Conservation (phyloP, 2,329 filamentous ascomycete genomes). For the Arthrinium phaeospermum region DNA sequence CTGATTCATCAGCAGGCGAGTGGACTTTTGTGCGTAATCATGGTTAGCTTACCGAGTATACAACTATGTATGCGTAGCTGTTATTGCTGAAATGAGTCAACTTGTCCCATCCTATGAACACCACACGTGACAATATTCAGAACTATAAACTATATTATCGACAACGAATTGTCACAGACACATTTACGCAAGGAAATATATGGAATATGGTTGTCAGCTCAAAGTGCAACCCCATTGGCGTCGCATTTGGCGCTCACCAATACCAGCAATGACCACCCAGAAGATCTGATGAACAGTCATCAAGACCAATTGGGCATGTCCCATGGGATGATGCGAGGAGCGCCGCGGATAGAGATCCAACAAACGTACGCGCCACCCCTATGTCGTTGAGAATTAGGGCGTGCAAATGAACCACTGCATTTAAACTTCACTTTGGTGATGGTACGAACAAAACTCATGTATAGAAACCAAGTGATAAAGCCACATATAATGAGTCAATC, state of each 20-base stretch:
- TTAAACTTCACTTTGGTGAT: neutral
- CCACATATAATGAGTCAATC: neutral
- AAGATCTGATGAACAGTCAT: no score
- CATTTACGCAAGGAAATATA: neutral
- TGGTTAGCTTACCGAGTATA: neutral
- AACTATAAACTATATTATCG: no score
- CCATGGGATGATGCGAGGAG: no score
- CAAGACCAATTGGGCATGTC: no score
- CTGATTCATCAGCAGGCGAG: neutral
- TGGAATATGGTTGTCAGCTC: neutral
- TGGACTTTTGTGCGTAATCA: neutral
- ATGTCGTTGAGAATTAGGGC: neutral
- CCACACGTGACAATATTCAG: neutral
- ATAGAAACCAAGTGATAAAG: neutral
- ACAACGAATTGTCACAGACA: no score
- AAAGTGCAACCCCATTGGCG: no score
- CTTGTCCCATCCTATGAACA: neutral
- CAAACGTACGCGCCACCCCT: neutral
- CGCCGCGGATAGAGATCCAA: no score
- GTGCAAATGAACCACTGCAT: neutral
- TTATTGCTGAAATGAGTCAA: neutral
- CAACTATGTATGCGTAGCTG: neutral
- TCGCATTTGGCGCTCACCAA: no score
- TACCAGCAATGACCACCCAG: no score
- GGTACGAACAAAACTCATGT: neutral